These are phyloP conservation scores for Lasiodiplodia sp. DNA, from an alignment of 2,329 filamentous ascomycete species.

Conservation along the genomic window DNA sequence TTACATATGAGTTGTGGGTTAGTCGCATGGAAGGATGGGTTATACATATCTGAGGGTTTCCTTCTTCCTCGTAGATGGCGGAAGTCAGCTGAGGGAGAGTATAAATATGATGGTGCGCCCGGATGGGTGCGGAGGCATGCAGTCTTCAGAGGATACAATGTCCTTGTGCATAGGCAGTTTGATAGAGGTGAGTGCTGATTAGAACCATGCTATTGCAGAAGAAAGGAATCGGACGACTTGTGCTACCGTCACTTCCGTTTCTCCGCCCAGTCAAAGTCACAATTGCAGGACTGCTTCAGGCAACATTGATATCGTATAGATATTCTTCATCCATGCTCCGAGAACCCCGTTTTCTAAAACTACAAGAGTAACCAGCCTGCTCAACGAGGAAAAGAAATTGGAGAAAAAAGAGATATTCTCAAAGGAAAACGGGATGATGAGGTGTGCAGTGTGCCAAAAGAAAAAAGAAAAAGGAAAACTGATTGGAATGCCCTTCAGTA, in stretches of 20 bases:
- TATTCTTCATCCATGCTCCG: not conserved
- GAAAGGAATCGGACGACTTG: not conserved
- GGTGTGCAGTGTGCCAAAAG: not conserved
- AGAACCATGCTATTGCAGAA: not conserved
- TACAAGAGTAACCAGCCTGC: constrained; percentile 14
- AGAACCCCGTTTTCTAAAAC: constrained; percentile 17
- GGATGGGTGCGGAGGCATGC: not conserved
- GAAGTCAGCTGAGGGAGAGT: too few relatives aligned
- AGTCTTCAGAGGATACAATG: not conserved
- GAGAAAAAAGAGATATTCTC: not conserved
- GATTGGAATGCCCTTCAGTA: not conserved
- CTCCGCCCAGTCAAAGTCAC: not conserved
- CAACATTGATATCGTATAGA: not conserved
- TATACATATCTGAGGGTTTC: too few relatives aligned
- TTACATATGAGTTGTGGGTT: too few relatives aligned
- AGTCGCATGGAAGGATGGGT: too few relatives aligned
- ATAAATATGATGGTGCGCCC: too few relatives aligned
- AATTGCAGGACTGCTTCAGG: not conserved
- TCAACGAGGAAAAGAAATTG: not conserved
- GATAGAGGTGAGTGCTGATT: not conserved
- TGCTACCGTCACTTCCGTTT: not conserved
- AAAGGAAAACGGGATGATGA: not conserved
- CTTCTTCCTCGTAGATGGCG: too few relatives aligned
- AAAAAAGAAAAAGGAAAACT: not conserved
- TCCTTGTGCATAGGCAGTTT: not conserved